These are phyloP conservation scores for Ramaria sp. DNA, from an alignment of 768 basidiomycete species.

Conservation along the genomic window DNA sequence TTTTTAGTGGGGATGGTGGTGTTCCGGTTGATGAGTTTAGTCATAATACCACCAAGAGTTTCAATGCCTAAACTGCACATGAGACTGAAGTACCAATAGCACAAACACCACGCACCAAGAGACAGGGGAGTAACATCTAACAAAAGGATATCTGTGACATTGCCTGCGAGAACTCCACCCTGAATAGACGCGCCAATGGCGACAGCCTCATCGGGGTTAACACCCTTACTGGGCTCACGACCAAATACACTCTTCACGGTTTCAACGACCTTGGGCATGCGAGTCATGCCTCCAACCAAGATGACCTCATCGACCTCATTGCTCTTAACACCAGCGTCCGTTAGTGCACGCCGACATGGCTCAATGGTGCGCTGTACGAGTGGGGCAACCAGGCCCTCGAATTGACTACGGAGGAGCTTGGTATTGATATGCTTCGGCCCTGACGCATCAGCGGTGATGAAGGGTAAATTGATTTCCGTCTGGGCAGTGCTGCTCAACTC, in stretches of 20 bases:
- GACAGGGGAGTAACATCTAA: conserved; percentile 95
- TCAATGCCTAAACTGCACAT: conserved; percentile 53
- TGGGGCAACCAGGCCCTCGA: conserved; percentile 74
- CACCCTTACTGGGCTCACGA: conserved; percentile 95
- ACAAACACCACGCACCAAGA: conserved; percentile 47
- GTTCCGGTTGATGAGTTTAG: conserved; percentile 95
- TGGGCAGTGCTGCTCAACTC: conserved; percentile 91
- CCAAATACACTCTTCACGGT: conserved; percentile 93
- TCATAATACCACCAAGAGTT: conserved; percentile 99
- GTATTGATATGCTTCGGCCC: conserved; percentile 97
- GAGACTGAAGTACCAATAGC: not conserved
- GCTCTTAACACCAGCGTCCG: conserved; percentile 86
- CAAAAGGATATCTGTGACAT: conserved; percentile 91
- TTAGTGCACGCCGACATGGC: conserved; percentile 95
- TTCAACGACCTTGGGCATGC: conserved; percentile 92
- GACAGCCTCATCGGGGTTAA: conserved; percentile 99
- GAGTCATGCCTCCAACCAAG: conserved; percentile 96
- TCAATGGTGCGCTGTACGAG: conserved; percentile 86
- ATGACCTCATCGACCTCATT: conserved; percentile 94
- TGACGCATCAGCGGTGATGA: conserved; percentile 91
- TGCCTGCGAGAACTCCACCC: conserved; percentile 93
- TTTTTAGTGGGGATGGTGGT: conserved; percentile 99
- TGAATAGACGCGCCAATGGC: conserved; percentile 98
- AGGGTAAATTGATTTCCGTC: conserved; percentile 96
- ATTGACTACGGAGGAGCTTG: conserved; percentile 79